A percentile compares a stretch with the other conserved stretches of the same genome.
Conservation (phyloP, 2,329 filamentous ascomycete genomes). For the Ceratocystis colombiana region DNA sequence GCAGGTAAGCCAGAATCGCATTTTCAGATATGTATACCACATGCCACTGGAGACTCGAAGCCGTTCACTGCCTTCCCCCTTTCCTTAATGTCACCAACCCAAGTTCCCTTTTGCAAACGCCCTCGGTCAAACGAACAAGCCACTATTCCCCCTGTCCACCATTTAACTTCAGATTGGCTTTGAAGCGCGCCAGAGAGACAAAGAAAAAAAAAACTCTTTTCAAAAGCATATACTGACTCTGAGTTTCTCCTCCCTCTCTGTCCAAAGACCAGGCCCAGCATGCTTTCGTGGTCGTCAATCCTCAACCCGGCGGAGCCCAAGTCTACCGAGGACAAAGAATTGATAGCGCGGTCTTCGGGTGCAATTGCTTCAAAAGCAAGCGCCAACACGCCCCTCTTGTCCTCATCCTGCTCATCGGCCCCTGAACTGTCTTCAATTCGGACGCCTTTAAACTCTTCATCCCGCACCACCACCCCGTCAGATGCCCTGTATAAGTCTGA, state of each 20-base stretch:
- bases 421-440: neutral
- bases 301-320: conserved; percentile 51
- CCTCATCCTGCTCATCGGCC: neutral
- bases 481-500: neutral
- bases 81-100: neutral
- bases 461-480: neutral
- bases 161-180: neutral
- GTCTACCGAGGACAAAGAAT: conserved; percentile 29
- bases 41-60: neutral
- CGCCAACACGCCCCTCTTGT: neutral
- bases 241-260: neutral
- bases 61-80: neutral
- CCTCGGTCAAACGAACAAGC: conserved; percentile 1
- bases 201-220: neutral
- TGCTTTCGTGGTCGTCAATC: conserved; percentile 56
- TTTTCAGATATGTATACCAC: neutral
- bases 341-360: neutral
- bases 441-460: neutral
- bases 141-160: neutral
- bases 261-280: conserved; percentile 30
- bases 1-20: neutral
- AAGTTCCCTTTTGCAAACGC: conserved; percentile 9
- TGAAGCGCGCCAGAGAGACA: neutral
- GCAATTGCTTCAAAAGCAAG: neutral
- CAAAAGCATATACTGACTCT: neutral